Conservation (phyloP, 2,329 filamentous ascomycete genomes). For the Diaporthe caulivora region DNA sequence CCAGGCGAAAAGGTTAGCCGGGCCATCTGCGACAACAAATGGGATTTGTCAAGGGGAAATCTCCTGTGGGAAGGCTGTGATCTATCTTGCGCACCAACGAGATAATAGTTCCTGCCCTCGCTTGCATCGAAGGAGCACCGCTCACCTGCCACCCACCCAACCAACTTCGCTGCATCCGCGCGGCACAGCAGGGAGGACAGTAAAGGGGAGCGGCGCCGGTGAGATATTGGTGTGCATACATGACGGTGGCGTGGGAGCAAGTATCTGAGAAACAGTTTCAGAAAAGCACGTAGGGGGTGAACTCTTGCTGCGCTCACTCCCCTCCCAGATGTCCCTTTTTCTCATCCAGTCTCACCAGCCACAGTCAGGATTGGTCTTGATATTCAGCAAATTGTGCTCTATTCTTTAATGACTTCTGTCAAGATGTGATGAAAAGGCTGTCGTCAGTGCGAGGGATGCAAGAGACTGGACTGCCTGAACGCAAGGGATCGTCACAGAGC, state of each 20-base stretch:
- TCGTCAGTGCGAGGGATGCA: neutral
- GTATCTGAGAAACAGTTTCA: conserved; percentile 29
- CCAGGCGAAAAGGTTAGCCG: neutral
- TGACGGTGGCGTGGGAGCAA: conserved; percentile 3
- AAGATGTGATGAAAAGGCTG: neutral
- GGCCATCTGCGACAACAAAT: neutral
- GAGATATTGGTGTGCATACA: neutral
- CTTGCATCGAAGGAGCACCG: conserved; percentile 4
- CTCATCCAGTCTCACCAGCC: conserved; percentile 22
- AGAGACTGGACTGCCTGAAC: neutral
- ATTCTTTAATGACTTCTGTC: too few relatives aligned
- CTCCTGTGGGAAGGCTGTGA: too few relatives aligned
- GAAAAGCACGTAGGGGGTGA: neutral
- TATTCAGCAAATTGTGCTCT: conserved; percentile 27
- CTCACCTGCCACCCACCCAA: conserved; percentile 1
- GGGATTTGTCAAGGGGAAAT: too few relatives aligned
- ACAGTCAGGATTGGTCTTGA: conserved; percentile 6
- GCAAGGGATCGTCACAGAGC: conserved; percentile 9
- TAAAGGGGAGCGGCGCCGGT: conserved; percentile 11
- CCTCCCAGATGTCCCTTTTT: conserved; percentile 3
- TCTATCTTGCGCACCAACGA: neutral
- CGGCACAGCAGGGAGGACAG: conserved; percentile 14
- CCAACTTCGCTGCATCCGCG: neutral
- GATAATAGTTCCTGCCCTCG: neutral
- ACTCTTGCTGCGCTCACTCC: conserved; percentile 1